phyloP scores from a whole-genome alignment of 1,139 yeast genomes.

The Meyerozyma carpophila region DNA sequence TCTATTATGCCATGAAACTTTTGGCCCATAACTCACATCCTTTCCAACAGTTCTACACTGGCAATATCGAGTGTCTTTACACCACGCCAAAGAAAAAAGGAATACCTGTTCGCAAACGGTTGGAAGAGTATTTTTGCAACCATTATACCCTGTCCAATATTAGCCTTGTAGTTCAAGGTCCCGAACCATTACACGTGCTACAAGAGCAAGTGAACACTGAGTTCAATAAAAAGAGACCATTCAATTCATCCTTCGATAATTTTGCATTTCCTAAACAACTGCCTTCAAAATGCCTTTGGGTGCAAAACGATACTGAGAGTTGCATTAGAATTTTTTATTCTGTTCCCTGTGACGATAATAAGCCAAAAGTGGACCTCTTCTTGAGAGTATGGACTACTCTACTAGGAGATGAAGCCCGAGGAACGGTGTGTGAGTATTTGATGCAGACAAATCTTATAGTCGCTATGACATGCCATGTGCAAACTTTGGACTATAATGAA shows the following conservation, averaged over 20 bases:
- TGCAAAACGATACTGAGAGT: slow-evolving; percentile 5
- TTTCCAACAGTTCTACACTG: slow-evolving; percentile 44
- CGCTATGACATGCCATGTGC: slow-evolving; percentile 32
- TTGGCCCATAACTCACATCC: slow-evolving; percentile 39
- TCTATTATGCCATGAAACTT: slow-evolving; percentile 55
- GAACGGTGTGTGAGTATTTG: slow-evolving; percentile 37
- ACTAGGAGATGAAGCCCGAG: slow-evolving; percentile 54
- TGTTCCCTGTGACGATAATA: slow-evolving; percentile 3
- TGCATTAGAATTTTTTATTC: background rate
- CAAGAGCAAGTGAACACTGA: slow-evolving; percentile 48
- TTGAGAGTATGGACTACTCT: slow-evolving; percentile 48
- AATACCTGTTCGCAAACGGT: slow-evolving; percentile 14
- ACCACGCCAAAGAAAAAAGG: slow-evolving; percentile 10
- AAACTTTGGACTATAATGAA: slow-evolving; percentile 28
- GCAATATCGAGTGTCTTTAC: slow-evolving; percentile 29
- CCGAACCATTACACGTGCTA: slow-evolving; percentile 54
- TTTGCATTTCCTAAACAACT: background rate
- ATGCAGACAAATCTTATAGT: slow-evolving; percentile 21
- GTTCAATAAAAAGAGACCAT: slow-evolving; percentile 12
- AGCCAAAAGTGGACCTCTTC: slow-evolving; percentile 12
- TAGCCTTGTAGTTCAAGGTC: slow-evolving; percentile 55
- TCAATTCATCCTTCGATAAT: background rate
- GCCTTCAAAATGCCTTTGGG: background rate
- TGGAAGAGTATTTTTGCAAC: slow-evolving; percentile 11
- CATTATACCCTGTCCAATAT: slow-evolving; percentile 37